These are phyloP conservation scores for Hypomyces rosellus DNA, from an alignment of 2,329 filamentous ascomycete genomes.

Conservation along the genomic window DNA sequence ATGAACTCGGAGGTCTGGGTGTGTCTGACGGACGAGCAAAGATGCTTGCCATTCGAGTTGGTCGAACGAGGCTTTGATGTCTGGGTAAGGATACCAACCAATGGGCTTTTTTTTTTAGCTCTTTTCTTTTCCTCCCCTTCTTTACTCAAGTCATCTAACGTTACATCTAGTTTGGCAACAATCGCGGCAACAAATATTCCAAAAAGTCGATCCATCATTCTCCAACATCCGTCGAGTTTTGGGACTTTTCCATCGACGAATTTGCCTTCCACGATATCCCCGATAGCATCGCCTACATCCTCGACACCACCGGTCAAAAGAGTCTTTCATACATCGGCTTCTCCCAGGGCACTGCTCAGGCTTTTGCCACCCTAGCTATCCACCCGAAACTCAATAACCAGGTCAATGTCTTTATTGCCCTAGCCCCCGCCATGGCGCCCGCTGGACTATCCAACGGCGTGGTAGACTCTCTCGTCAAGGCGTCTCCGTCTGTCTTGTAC, in stretches of 20 bases:
- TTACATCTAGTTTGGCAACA: conserved; percentile 71
- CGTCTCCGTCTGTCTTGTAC: conserved; percentile 86
- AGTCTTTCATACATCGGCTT: conserved; percentile 96
- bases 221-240: conserved; percentile 72
- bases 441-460: conserved; percentile 84
- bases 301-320: conserved; percentile 72
- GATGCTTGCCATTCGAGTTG: conserved; percentile 81
- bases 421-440: conserved; percentile 94
- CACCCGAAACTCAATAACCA: conserved; percentile 89
- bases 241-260: conserved; percentile 98
- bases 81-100: conserved; percentile 55
- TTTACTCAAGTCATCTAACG: not conserved
- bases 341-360: conserved; percentile 93
- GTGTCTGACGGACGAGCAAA: conserved; percentile 76
- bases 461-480: conserved; percentile 88
- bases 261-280: conserved; percentile 98
- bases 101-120: not conserved
- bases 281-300: conserved; percentile 85
- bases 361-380: conserved; percentile 87
- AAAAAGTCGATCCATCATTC: conserved; percentile 81
- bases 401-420: conserved; percentile 90
- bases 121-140: too few relatives aligned
- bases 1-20: conserved; percentile 99
- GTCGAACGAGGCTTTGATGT: conserved; percentile 93
- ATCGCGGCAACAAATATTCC: conserved; percentile 97